phyloP scores from a whole-genome alignment of 306 rosid species.

The Erythrophleum fordii region DNA sequence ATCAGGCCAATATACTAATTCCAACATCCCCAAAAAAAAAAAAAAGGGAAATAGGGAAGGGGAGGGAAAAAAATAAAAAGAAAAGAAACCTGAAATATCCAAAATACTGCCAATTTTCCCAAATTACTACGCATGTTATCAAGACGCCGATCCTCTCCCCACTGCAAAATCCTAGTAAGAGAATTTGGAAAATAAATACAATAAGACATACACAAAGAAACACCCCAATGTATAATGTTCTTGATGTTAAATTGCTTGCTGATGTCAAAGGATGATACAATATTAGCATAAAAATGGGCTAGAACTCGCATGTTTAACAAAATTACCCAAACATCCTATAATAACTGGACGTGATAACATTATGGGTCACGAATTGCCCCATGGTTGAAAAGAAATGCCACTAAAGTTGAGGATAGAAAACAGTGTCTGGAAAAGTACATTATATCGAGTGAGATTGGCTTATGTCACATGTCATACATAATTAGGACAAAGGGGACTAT shows the following conservation, averaged over 20 bases:
- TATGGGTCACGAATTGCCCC: neutral
- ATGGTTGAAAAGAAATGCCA: neutral
- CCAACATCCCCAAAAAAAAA: constrained; percentile 11
- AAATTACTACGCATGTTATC: constrained; percentile 87
- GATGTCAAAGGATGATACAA: neutral
- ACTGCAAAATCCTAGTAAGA: constrained; percentile 75
- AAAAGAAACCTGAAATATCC: constrained; percentile 89
- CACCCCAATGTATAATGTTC: neutral
- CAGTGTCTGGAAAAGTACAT: neutral
- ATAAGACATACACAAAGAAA: constrained; percentile 22
- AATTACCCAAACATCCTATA: neutral
- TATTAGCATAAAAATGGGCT: constrained; percentile 13
- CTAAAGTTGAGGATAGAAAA: neutral
- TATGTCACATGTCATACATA: neutral
- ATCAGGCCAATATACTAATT: neutral
- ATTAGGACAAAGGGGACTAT: neutral
- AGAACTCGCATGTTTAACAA: neutral
- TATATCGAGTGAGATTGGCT: neutral
- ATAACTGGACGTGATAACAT: neutral
- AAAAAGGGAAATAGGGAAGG: neutral
- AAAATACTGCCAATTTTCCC: constrained; percentile 80
- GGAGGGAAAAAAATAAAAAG: too few species aligned
- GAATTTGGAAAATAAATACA: constrained; percentile 29
- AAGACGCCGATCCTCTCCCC: constrained; percentile 96
- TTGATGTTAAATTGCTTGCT: neutral